A percentile compares a stretch with the other conserved stretches of the same genome.
Evolutionary conservation across 2,329 filamentous ascomycete genomes (phyloP).

Genomic region (Escovopsis sp.): DNA sequence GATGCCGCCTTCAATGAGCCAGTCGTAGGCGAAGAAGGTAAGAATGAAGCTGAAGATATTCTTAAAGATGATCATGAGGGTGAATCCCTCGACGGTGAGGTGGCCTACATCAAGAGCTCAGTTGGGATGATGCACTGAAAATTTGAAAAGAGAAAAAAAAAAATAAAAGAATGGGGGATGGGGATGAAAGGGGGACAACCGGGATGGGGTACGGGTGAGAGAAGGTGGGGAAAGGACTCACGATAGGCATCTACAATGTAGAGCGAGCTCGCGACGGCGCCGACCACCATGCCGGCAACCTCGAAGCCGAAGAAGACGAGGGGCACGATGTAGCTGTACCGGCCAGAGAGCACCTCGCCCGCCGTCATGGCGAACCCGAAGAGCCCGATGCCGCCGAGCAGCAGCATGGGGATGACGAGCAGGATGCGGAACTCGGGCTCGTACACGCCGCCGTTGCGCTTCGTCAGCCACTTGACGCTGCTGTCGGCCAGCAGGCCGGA

Average conservation of each 20-base stretch:
- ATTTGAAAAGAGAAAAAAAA: too few species aligned
- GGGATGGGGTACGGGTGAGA: neutral
- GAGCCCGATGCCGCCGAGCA: conserved; percentile 63
- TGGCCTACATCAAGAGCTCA: conserved; percentile 36
- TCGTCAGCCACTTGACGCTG: conserved; percentile 55
- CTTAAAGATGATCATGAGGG: conserved; percentile 83
- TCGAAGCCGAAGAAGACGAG: conserved; percentile 74
- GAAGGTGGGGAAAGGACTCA: conserved; percentile 15
- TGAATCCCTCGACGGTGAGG: conserved; percentile 76
- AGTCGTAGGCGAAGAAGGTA: conserved; percentile 73
- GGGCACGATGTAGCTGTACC: conserved; percentile 59
- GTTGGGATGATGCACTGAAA: too few species aligned
- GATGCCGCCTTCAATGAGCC: conserved; percentile 56
- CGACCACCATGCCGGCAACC: conserved; percentile 83
- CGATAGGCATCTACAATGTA: conserved; percentile 92
- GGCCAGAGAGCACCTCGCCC: conserved; percentile 34
- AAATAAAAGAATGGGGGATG: neutral
- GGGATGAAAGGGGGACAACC: neutral
- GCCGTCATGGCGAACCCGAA: conserved; percentile 74
- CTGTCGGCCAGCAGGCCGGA: conserved; percentile 62
- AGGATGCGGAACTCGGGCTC: conserved; percentile 84
- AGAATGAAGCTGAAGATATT: conserved; percentile 83
- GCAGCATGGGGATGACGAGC: conserved; percentile 66
- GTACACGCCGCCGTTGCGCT: conserved; percentile 64
- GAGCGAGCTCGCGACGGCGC: conserved; percentile 68